These are phyloP conservation scores for Magnusiomyces paraingens DNA, from an alignment of 1,139 yeast species.

Conservation along the genomic window DNA sequence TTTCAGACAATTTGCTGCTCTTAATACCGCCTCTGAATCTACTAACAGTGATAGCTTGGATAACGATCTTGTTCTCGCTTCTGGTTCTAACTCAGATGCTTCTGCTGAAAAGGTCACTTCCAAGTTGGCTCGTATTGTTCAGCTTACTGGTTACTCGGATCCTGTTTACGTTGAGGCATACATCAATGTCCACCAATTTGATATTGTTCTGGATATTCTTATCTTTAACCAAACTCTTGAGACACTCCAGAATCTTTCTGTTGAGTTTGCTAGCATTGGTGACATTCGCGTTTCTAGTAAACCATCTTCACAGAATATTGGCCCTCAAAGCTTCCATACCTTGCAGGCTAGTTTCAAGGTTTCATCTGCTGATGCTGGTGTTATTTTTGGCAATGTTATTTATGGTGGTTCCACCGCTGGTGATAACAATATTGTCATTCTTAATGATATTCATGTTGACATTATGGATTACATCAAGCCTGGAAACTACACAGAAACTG, in stretches of 20 bases:
- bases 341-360: conserved; percentile 87
- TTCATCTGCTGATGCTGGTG: conserved; percentile 95
- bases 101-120: conserved; percentile 57
- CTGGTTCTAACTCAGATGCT: conserved; percentile 40
- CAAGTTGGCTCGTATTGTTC: conserved; percentile 80
- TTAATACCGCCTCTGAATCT: conserved; percentile 36
- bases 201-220: conserved; percentile 88
- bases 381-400: conserved; percentile 92
- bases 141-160: conserved; percentile 94
- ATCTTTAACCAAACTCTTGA: conserved; percentile 90
- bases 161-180: conserved; percentile 98
- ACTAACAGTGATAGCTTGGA: conserved; percentile 29
- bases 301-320: conserved; percentile 88
- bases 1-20: conserved; percentile 74
- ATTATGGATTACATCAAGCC: conserved; percentile 98
- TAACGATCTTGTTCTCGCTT: conserved; percentile 37
- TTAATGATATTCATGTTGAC: conserved; percentile 93
- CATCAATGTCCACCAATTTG: conserved; percentile 91
- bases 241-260: conserved; percentile 84
- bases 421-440: conserved; percentile 82
- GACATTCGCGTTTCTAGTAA: conserved; percentile 92
- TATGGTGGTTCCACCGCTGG: conserved; percentile 95
- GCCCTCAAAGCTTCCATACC: conserved; percentile 93
- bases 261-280: conserved; percentile 94
- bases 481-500: conserved; percentile 78